Base-by-base conservation (phyloP, 768 basidiomycete genomes). In the Filobasidium floriforme region DNA sequence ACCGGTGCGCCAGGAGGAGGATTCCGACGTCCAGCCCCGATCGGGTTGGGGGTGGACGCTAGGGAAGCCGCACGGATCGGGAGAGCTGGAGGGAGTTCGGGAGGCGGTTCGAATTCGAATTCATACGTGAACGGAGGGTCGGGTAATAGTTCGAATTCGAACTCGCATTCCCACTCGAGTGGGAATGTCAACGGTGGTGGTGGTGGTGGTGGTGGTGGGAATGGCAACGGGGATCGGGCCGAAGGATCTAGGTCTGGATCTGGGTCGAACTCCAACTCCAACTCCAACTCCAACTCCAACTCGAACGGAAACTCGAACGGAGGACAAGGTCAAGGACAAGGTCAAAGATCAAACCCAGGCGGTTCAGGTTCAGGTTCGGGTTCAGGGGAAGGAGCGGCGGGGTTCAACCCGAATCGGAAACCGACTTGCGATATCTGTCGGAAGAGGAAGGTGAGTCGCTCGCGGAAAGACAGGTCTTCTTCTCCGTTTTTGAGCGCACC, bases 371-470 rank as follows among this genome's bases (percentile, higher is more conserved):
- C 46, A 5, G 46, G 22, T 15, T 49, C 18, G 6, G 46, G 46
- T 6, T 18, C 46, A 14, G 22, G 46, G 18, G 24, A 24, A 15
- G 29, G 54, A 57, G 26, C 15, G 7, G 54, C 24, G 6, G 24
- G 22, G 54, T 26, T 57, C 24, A 32, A 57, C 26, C 54, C 54
- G 24, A 32, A 57, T 32, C 6, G 29, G 26, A 40, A 61, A 51
- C 59, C 66, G 28, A 57, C 54, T 32, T 66, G 66, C 51, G 66
- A 66, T 59, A 61, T 66, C 40, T 66, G 66, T 55, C 29, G 66
- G 41, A 66, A 66, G 29, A 3, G 66, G 18, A 66, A 66, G 60
- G 66, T 66, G 60, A 62, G 66, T 43, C 29, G 26, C 4, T 5
- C 32, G 32, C 9, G 32, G 9, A 37, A 37, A 9, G 32, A n/a